Conservation (phyloP, 2,329 filamentous ascomycete species). For the Aspergillus novofumigatus region DNA sequence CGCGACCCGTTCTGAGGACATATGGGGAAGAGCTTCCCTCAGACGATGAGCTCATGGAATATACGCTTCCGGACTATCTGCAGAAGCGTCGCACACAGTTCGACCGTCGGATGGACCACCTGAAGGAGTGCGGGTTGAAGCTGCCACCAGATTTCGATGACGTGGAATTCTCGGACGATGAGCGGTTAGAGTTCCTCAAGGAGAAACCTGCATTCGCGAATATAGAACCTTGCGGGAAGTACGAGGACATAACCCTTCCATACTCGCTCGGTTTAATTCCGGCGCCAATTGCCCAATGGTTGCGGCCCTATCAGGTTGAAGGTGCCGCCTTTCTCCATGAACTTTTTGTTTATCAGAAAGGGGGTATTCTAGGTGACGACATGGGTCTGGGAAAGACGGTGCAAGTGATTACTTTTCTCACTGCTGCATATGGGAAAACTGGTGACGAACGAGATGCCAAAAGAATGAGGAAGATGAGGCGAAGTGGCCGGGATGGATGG, state of each 20-base stretch:
- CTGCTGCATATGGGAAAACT: conserved; percentile 89
- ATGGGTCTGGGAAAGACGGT: conserved; percentile 98
- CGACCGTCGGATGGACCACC: conserved; percentile 54
- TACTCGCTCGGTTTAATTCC: conserved; percentile 79
- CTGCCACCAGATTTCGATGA: conserved; percentile 74
- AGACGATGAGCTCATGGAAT: conserved; percentile 53
- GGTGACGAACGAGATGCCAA: conserved; percentile 81
- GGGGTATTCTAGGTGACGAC: conserved; percentile 88
- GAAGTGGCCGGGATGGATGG: conserved; percentile 58
- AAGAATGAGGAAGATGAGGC: conserved; percentile 79
- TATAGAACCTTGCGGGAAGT: conserved; percentile 61
- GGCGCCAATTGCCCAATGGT: conserved; percentile 81
- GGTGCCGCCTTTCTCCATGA: conserved; percentile 83
- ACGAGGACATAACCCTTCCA: conserved; percentile 70
- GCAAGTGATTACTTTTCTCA: conserved; percentile 88
- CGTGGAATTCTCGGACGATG: conserved; percentile 71
- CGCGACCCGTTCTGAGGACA: conserved; percentile 34
- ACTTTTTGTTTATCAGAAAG: conserved; percentile 84
- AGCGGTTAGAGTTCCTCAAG: conserved; percentile 56
- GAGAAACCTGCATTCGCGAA: conserved; percentile 67
- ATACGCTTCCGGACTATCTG: conserved; percentile 68
- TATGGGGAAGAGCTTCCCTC: conserved; percentile 47
- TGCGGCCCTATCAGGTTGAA: conserved; percentile 85
- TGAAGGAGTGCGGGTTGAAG: conserved; percentile 66
- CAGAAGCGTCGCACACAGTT: conserved; percentile 64